Evolutionary conservation across 75 land plant species (phyloP).

Genomic region (Cunninghamia lanceolata): DNA sequence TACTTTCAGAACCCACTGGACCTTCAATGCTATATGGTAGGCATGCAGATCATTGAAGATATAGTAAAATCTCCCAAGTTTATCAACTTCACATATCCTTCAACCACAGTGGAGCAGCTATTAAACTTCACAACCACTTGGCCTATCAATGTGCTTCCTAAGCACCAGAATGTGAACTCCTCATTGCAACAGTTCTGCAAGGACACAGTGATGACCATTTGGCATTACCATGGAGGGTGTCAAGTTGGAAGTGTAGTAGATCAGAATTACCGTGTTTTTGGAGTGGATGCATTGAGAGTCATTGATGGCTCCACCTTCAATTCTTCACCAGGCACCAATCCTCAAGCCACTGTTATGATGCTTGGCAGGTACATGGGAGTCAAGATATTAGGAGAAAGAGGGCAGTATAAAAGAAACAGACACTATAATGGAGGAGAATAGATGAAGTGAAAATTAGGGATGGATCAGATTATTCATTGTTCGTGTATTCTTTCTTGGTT

Average conservation of each 20-base stretch:
- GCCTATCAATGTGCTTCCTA: slow-evolving; percentile 21
- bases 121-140: slow-evolving; percentile 56
- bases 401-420: no score
- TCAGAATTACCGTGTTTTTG: slow-evolving; percentile 18
- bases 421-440: no score
- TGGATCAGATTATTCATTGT: no score
- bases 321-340: no score
- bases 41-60: slow-evolving; percentile 25
- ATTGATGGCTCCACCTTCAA: no score
- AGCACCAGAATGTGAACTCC: slow-evolving; percentile 18
- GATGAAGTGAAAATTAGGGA: no score
- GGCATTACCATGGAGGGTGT: no score
- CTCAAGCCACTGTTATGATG: no score
- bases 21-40: slow-evolving; percentile 29
- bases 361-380: no score
- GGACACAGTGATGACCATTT: slow-evolving; percentile 41
- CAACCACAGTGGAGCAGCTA: slow-evolving; percentile 21
- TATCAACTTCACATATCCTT: slow-evolving; percentile 19
- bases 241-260: no score
- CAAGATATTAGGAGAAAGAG: no score
- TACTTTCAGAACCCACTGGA: slow-evolving; percentile 44
- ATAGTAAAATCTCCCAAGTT: slow-evolving; percentile 24
- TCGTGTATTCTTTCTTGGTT: no score
- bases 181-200: slow-evolving; percentile 43
- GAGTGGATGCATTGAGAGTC: slow-evolving; percentile 29